Evolutionary conservation across 2,329 filamentous ascomycete genomes (phyloP), one percentile per base, ranked within the genome.

Genomic region (Thelonectria blattea): DNA sequence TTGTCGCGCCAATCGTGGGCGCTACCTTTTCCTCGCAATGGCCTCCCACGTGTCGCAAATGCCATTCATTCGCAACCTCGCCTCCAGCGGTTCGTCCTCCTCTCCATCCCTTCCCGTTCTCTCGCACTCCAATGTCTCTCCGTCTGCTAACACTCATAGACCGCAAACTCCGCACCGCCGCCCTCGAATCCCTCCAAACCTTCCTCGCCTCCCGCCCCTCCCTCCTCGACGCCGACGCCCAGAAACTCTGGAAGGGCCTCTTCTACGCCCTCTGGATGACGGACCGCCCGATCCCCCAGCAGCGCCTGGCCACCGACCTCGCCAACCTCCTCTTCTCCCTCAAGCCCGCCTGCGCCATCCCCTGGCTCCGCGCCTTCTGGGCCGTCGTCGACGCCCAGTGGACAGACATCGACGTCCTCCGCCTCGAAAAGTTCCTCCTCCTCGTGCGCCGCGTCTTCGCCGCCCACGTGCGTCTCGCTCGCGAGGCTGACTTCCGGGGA

Each of bases 211-310:
- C 85, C 62, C 83, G 85, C 42, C 75, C 80, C 39, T 71, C 76
- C 55, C 85, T 97, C 62, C 79, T 85, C 17, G 80, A 85, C 42
- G 76, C 90, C 66, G 93, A 97, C 65, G 81, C 92, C 51, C 82
- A 94, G 62, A 97, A 97, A 80, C 85, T 98, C 66, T 97, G 93
- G 92, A 96, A 96, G 74, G 94, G 93, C 5, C 85, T 98, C 18
- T 97, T 95, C 81, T 97, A 93, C 83, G 90, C 89, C 72, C 86
- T 95, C 71, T 97, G 92, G 90, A 95, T 97, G 88, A 92, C 90
- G 76, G 93, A 97, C 81, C 91, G 93, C 49, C 89, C 93, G 11
- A 79, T 88, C n/a, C 89, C 91, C 3, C 94, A 97, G 80, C 93
- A 97, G 81, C 85, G 85, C 45, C 89, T 98, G 47, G 91, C 91